Percentiles rank a stretch among this genome's conserved stretches.
Evolutionary conservation across 768 basidiomycete species (phyloP).

Genomic region (Suillus fuscotomentosus): DNA sequence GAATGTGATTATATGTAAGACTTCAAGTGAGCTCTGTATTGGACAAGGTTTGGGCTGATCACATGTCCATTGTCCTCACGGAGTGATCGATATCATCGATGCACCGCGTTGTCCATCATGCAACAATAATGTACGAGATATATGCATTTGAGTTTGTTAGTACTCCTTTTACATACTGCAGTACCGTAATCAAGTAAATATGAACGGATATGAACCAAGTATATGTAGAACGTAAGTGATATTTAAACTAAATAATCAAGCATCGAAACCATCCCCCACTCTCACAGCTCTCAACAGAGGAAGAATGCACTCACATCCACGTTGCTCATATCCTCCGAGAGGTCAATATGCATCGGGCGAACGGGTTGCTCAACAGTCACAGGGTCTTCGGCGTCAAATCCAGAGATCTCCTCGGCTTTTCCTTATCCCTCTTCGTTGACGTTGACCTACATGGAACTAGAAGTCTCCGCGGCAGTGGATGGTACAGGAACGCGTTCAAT

Average conservation of each 20-base stretch:
- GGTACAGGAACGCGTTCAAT: neutral
- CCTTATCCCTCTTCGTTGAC: slow-evolving; percentile 26
- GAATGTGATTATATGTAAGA: too few relatives aligned
- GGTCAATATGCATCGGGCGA: slow-evolving; percentile 34
- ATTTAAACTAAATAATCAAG: neutral
- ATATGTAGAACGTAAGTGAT: neutral
- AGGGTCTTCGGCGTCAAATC: slow-evolving; percentile 14
- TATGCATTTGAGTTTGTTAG: neutral
- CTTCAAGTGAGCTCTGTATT: too few relatives aligned
- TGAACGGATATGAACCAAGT: neutral
- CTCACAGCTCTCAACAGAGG: neutral
- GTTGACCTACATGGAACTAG: neutral
- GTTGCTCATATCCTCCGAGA: slow-evolving; percentile 33
- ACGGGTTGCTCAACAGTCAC: slow-evolving; percentile 4
- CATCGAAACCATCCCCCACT: neutral
- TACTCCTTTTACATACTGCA: neutral
- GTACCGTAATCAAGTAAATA: neutral
- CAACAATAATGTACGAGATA: neutral
- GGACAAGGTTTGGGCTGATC: too few relatives aligned
- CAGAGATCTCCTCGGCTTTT: slow-evolving; percentile 31
- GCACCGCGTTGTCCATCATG: too few relatives aligned
- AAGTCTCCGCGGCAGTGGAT: neutral
- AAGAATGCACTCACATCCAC: neutral
- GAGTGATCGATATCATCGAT: too few relatives aligned
- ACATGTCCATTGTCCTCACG: too few relatives aligned